Evolutionary conservation across 768 basidiomycete genomes (phyloP).

Genomic region (Xerocomus potaroensis): DNA sequence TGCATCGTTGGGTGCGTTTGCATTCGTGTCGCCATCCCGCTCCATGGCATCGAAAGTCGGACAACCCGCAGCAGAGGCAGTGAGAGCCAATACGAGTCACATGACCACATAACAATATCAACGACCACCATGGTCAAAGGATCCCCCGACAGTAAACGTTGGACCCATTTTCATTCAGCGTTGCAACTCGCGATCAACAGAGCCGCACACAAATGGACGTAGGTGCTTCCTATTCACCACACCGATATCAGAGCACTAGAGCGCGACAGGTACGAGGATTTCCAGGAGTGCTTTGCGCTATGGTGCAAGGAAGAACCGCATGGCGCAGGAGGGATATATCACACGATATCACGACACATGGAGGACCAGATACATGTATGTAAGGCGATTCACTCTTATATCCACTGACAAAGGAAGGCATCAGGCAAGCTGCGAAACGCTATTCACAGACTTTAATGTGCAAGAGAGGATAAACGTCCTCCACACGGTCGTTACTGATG

Average conservation of each 20-base stretch:
- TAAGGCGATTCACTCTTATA: neutral
- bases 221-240: slow-evolving; percentile 17
- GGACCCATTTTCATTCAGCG: slow-evolving; percentile 49
- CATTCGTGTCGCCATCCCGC: slow-evolving; percentile 25
- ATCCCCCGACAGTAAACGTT: slow-evolving; percentile 40
- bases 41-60: slow-evolving; percentile 25
- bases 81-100: slow-evolving; percentile 22
- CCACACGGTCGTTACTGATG: slow-evolving; percentile 66
- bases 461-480: slow-evolving; percentile 68
- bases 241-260: neutral
- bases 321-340: slow-evolving; percentile 55
- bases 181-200: slow-evolving; percentile 51
- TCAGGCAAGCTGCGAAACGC: slow-evolving; percentile 63
- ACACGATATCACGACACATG: slow-evolving; percentile 67
- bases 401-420: neutral
- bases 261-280: slow-evolving; percentile 42
- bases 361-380: slow-evolving; percentile 53
- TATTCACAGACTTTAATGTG: slow-evolving; percentile 67
- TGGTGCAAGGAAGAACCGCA: slow-evolving; percentile 66
- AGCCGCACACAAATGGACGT: slow-evolving; percentile 53
- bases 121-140: slow-evolving; percentile 17
- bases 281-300: slow-evolving; percentile 60
- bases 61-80: no score
- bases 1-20: slow-evolving; percentile 5
- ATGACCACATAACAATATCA: slow-evolving; percentile 11